Evolutionary conservation across 768 basidiomycete species (phyloP).

Genomic region (Kwoniella botswanensis): DNA sequence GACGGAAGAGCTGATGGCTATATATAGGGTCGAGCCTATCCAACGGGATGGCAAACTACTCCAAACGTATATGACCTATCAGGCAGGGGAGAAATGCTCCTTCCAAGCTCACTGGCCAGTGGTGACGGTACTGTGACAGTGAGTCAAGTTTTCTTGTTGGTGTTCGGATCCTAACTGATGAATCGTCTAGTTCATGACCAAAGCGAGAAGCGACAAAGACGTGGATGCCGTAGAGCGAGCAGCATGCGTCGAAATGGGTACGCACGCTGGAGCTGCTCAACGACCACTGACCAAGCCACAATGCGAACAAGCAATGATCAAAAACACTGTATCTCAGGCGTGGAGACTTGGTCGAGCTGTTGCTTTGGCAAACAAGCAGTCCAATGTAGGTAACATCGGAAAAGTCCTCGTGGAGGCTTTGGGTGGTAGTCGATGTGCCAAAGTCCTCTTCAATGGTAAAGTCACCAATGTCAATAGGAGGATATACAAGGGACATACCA

Average conservation of each 20-base stretch:
- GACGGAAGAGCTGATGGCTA: background rate
- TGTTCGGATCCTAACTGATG: background rate
- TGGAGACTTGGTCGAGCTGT: constrained; percentile 71
- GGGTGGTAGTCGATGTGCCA: constrained; percentile 31
- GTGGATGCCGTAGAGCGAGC: constrained; percentile 63
- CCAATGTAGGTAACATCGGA: constrained; percentile 33
- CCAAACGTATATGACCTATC: constrained; percentile 40
- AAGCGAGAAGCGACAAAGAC: constrained; percentile 61
- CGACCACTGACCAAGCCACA: constrained; percentile 60
- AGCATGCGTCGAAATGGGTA: constrained; percentile 63
- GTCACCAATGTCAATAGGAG: constrained; percentile 64
- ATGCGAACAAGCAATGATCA: constrained; percentile 59
- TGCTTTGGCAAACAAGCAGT: constrained; percentile 31
- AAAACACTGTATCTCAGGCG: constrained; percentile 66
- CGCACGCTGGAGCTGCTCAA: constrained; percentile 62
- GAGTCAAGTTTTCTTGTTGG: background rate
- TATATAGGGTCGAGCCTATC: constrained; percentile 52
- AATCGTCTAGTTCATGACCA: constrained; percentile 57
- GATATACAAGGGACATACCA: constrained; percentile 57
- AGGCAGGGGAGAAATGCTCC: constrained; percentile 42
- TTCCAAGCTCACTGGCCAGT: constrained; percentile 59
- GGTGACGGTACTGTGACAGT: constrained; percentile 59
- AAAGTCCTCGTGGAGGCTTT: constrained; percentile 60
- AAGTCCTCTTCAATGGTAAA: constrained; percentile 67
- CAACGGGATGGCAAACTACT: constrained; percentile 51